phyloP scores from a whole-genome alignment of 1,284 basidiomycete species.

The Naganishia liquefaciens region DNA sequence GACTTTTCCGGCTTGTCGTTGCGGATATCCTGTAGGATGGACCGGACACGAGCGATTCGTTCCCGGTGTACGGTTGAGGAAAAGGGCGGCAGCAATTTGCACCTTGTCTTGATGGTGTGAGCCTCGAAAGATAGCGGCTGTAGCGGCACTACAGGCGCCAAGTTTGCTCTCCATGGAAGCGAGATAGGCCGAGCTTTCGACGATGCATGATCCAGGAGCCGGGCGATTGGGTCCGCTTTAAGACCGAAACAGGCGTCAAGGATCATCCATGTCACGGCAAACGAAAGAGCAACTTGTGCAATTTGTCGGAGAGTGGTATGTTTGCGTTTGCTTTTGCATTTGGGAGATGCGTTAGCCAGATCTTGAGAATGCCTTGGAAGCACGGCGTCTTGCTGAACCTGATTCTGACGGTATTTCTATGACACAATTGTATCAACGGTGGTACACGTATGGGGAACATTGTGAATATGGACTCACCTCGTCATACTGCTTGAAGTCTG shows the following conservation, averaged over 20 bases:
- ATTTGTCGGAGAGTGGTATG: neutral
- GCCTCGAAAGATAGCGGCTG: conserved; percentile 5
- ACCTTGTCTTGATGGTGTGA: conserved; percentile 2
- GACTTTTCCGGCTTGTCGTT: neutral
- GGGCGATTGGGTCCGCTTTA: neutral
- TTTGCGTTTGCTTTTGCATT: neutral
- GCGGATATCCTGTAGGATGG: neutral
- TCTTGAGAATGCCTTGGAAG: conserved; percentile 12
- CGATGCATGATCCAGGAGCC: neutral
- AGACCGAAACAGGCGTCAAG: conserved; percentile 4
- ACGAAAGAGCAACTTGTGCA: conserved; percentile 1
- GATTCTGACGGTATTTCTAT: neutral
- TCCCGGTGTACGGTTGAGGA: conserved; percentile 5
- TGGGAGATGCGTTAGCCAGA: neutral
- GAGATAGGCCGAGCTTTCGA: neutral
- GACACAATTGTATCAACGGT: neutral
- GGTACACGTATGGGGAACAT: neutral
- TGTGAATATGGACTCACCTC: neutral
- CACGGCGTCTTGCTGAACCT: neutral
- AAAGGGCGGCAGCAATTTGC: conserved; percentile 17
- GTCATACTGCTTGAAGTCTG: neutral
- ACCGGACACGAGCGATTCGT: neutral
- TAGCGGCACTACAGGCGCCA: neutral
- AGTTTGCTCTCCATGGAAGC: too few relatives aligned
- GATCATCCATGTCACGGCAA: conserved; percentile 19